These are phyloP conservation scores for Pyrus communis DNA, from an alignment of 306 rosid species.

Conservation along the genomic window DNA sequence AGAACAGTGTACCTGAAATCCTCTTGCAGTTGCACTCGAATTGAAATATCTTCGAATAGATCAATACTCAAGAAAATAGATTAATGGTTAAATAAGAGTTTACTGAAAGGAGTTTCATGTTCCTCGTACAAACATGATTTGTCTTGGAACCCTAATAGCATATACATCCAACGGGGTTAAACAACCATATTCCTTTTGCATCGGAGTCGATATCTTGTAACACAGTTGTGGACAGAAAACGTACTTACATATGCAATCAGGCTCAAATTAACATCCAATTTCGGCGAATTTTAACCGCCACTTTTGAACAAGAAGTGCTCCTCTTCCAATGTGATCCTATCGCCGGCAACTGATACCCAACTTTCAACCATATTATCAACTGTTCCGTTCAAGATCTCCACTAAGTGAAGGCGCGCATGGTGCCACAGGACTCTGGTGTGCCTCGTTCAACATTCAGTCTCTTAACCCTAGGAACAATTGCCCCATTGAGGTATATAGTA, in stretches of 20 bases:
- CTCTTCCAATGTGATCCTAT: slow-evolving; percentile 44
- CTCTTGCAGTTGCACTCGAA: no score
- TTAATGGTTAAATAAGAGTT: neutral
- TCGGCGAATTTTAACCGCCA: slow-evolving; percentile 1
- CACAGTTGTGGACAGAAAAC: neutral
- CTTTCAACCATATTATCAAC: slow-evolving; percentile 57
- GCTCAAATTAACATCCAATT: neutral
- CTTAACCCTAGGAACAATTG: slow-evolving; percentile 73
- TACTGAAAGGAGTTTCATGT: neutral
- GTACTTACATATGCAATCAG: neutral
- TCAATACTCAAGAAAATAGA: slow-evolving; percentile 13
- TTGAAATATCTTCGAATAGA: slow-evolving; percentile 12
- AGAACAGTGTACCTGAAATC: neutral
- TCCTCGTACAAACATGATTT: neutral
- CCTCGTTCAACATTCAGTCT: slow-evolving; percentile 26
- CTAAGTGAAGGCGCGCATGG: slow-evolving; percentile 65
- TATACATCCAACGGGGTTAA: neutral
- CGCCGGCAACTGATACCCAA: slow-evolving; percentile 72
- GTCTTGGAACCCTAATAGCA: neutral
- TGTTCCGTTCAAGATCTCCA: slow-evolving; percentile 48
- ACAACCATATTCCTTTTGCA: slow-evolving; percentile 1
- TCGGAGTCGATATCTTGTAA: slow-evolving; percentile 6
- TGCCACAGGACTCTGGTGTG: slow-evolving; percentile 31
- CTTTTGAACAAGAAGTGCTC: slow-evolving; percentile 44
- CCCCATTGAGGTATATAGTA: slow-evolving; percentile 74